Percentiles rank a stretch among this genome's conserved stretches.
phyloP scores from a whole-genome alignment of 2,329 filamentous ascomycete genomes.

The Macrophomina phaseolina region DNA sequence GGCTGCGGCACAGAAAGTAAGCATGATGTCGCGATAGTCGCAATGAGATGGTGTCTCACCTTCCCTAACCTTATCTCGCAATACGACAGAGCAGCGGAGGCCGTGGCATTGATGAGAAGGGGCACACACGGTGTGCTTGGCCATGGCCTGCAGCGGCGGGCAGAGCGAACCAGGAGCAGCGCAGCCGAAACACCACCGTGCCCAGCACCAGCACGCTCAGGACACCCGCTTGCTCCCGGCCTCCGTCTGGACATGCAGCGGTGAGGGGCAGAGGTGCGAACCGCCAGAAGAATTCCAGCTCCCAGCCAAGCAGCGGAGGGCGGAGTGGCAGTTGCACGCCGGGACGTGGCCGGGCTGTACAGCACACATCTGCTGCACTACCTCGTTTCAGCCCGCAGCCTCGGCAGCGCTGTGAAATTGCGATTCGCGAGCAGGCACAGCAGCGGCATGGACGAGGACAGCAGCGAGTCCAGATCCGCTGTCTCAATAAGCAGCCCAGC shows the following conservation, averaged over 20 bases:
- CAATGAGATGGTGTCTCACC: background rate
- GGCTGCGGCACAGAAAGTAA: background rate
- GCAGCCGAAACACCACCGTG: background rate
- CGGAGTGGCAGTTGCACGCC: background rate
- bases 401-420: no score
- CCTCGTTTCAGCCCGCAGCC: no score
- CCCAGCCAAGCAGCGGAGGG: background rate
- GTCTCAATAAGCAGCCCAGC: no score
- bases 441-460: no score
- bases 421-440: no score
- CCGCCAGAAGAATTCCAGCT: no score
- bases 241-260: background rate
- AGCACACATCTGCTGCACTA: background rate
- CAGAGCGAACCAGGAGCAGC: background rate
- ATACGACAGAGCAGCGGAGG: background rate
- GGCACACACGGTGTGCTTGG: background rate
- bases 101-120: conserved; percentile 6
- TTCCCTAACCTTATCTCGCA: conserved; percentile 1
- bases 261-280: background rate
- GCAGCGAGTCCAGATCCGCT: no score
- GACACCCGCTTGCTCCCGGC: conserved; percentile 1
- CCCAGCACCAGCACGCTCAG: background rate
- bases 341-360: no score
- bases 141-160: background rate
- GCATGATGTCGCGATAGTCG: background rate